Conservation (phyloP, 371 early-diverging fungal genomes). For the Batkoa obscura region DNA sequence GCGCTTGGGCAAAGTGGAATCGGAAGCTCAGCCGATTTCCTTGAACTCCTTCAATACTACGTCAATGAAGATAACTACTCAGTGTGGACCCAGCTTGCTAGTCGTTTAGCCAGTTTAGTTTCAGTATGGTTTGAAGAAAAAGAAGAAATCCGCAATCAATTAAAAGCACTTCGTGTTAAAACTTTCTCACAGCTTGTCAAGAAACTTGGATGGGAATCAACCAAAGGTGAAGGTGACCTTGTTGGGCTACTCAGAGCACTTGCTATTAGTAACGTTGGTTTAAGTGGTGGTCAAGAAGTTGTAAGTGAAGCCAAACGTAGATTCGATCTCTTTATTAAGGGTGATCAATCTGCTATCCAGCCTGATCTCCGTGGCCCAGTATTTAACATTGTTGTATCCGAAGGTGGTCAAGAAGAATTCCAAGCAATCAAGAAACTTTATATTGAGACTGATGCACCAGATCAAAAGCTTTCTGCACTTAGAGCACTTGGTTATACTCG, state of each 20-base stretch:
- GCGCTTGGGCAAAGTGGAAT: conserved; percentile 38
- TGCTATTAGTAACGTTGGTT: conserved; percentile 20
- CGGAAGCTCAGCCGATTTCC: conserved; percentile 26
- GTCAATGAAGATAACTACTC: conserved; percentile 41
- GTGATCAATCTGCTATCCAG: conserved; percentile 39
- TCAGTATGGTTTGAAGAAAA: no score
- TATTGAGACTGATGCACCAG: not conserved
- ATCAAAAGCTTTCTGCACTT: not conserved
- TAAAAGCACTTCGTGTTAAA: no score
- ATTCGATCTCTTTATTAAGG: conserved; percentile 31
- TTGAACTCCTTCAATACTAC: conserved; percentile 36
- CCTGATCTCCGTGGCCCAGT: conserved; percentile 71
- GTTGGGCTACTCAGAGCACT: conserved; percentile 21
- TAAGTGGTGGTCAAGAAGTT: conserved; percentile 15
- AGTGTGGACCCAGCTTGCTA: conserved; percentile 32
- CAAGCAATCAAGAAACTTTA: conserved; percentile 15
- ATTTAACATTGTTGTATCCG: conserved; percentile 45
- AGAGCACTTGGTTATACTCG: not conserved
- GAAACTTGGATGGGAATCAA: no score
- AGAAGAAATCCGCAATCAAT: no score
- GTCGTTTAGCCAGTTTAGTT: no score
- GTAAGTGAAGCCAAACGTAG: conserved; percentile 33
- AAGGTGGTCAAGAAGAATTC: conserved; percentile 54
- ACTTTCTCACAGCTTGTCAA: no score
- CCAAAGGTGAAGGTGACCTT: conserved; percentile 21